Base-by-base conservation (phyloP, 169 alveolate genomes). In the Cryptosporidium ryanae region DNA sequence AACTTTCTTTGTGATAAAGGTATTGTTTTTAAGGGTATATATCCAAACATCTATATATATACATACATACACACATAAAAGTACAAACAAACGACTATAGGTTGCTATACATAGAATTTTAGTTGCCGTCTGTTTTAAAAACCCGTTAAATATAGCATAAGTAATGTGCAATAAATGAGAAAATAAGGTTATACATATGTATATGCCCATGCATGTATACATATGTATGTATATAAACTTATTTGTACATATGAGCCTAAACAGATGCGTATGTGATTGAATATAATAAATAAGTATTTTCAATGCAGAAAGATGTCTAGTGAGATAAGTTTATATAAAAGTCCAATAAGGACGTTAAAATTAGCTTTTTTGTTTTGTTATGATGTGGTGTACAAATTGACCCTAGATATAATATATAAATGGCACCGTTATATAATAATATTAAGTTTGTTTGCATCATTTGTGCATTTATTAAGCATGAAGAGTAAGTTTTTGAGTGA, bases 311-410 rank as follows among this genome's bases (percentile, higher is more conserved):
- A 52, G 27, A 52, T 52, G 63, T 52, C 63, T n/a, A 52, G 27
- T 6, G 63, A 52, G 27, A 54, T 70, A 25, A 50, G 31, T 55
- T 25, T 70, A 54, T 70, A 54, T 18, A 70, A 55, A 70, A 70
- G 57, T 55, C 84, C 84, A 18, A 54, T 50, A 34, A 50, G 46
- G 67, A 70, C 84, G 29, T 50, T 70, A 25, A 70, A 27, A 32
- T 61, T 70, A 31, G 84, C 84, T 17, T 50, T 70, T 23, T 21
- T 70, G 54, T 70, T 70, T 54, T 50, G 66, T 29, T 70, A 21
- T 55, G 67, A 70, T 31, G 66, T 70, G 12, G 18, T 55, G 10
- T 54, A 54, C n/a, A 70, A 54, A 21, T 32, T 50, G 3, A 32
- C 57, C 6, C 32, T 50, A 23, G 67, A 50, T 21, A 27, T 70